Evolutionary conservation across 2,329 filamentous ascomycete species (phyloP), one percentile per base, ranked within the genome.

Genomic region (Pyrenochaeta sp.): DNA sequence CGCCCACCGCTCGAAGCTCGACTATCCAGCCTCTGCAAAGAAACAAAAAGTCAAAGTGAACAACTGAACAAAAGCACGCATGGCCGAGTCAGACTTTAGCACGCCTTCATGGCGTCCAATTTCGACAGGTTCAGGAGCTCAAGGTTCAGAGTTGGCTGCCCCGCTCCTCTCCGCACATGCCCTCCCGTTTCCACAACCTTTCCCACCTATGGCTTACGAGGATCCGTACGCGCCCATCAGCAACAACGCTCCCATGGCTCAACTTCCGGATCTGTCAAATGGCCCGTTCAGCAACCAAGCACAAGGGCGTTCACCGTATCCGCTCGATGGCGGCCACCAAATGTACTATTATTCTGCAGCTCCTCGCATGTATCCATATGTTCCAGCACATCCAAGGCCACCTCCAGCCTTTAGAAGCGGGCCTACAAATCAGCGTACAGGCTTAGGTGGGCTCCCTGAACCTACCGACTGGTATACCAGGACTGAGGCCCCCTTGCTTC

Each of bases 71-170:
- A 49, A n/a, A 54, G 33, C 43, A 46, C 49, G 32, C 32, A 73
- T 73, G 71, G 67, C 70, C 30, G 69, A 69, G n/a, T 49, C 63
- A 23, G 59, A 68, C 49, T 63, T 55, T 48, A 55, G 51, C 52
- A n/a, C 54, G 14, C 49, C 60, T 48, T 39, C 50, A 35, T 67
- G 61, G 56, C 45, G 46, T 54, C 57, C 56, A 20, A 56, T 63
- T 49, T 56, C 68, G 10, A 57, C 64, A 32, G 42, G 43, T 33
- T 37, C 60, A 39, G 63, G 54, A 36, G 20, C 54, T 47, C 66
- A 57, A 37, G 58, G 53, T 51, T 51, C 63, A 52, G 65, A 64
- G 35, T 45, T 60, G 30, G 47, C 66, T 51, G 52, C 60, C 44
- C 61, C 66, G 37, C 59, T 54, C 47, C 54, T 56, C 41, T 51